phyloP scores from a whole-genome alignment of 257 asterid species.

The Jasminum sambac region DNA sequence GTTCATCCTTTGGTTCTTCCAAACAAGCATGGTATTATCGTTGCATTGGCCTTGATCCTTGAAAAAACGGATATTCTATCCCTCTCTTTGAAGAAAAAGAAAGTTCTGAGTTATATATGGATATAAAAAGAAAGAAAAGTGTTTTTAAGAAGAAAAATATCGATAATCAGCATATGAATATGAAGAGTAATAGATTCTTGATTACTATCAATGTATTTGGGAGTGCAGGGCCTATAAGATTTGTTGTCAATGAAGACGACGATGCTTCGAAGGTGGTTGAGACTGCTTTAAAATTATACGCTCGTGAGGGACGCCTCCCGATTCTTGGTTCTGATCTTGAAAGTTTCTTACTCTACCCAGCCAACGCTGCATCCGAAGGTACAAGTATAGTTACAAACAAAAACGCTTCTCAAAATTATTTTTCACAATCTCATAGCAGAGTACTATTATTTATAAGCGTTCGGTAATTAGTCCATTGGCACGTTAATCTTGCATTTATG shows the following conservation, averaged over 20 bases:
- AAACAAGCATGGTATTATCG: constrained; percentile 30
- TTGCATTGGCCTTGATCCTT: constrained; percentile 33
- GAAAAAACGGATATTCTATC: not conserved
- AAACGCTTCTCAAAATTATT: too few relatives aligned
- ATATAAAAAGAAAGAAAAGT: constrained; percentile 12
- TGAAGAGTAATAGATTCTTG: constrained; percentile 32
- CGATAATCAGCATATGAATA: not conserved
- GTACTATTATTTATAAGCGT: too few relatives aligned
- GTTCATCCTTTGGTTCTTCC: constrained; percentile 11
- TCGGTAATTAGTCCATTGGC: too few relatives aligned
- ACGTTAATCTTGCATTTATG: too few relatives aligned
- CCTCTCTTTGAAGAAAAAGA: not conserved
- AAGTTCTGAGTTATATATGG: constrained; percentile 21
- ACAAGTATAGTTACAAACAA: not conserved
- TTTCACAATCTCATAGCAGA: too few relatives aligned
- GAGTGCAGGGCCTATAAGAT: constrained; percentile 62
- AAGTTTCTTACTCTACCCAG: constrained; percentile 47
- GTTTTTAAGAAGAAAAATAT: constrained; percentile 13
- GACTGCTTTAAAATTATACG: constrained; percentile 44
- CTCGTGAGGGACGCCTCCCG: constrained; percentile 60
- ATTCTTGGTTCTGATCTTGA: constrained; percentile 38
- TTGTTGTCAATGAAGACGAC: constrained; percentile 48
- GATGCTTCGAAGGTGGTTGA: constrained; percentile 40
- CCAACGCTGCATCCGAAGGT: constrained; percentile 47
- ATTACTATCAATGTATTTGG: constrained; percentile 51